Evolutionary conservation across 1,284 basidiomycete genomes (phyloP).

Genomic region (Tilletiaria anomala): DNA sequence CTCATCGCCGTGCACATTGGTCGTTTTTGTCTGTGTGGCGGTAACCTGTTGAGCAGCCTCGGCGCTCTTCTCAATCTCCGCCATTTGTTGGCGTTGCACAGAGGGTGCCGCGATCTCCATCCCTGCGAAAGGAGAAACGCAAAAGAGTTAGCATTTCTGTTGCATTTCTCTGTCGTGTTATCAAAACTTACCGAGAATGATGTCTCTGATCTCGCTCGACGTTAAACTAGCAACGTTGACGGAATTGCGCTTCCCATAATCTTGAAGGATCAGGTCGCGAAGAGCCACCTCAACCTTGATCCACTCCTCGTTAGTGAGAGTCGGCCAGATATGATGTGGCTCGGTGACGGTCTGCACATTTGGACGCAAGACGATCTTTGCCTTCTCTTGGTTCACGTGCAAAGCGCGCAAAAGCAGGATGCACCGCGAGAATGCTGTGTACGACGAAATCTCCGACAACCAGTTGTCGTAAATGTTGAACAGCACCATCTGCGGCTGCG

Average conservation of each 20-base stretch:
- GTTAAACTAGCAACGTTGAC: conserved; percentile 97
- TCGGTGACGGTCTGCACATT: conserved; percentile 66
- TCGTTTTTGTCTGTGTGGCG: conserved; percentile 89
- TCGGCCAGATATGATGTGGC: conserved; percentile 94
- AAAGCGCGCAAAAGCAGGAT: conserved; percentile 88
- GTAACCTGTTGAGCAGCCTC: conserved; percentile 92
- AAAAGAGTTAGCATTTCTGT: neutral
- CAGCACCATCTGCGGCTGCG: conserved; percentile 97
- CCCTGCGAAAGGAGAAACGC: neutral
- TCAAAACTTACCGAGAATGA: conserved; percentile 17
- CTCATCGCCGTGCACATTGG: conserved; percentile 91
- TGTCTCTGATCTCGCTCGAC: conserved; percentile 65
- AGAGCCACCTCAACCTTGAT: conserved; percentile 98
- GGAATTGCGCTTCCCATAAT: conserved; percentile 97
- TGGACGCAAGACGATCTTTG: conserved; percentile 52
- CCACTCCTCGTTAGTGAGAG: conserved; percentile 89
- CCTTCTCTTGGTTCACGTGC: conserved; percentile 99
- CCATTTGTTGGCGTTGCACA: conserved; percentile 94
- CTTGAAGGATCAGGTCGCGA: conserved; percentile 48
- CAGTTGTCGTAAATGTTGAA: conserved; percentile 98
- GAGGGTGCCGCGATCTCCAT: conserved; percentile 81
- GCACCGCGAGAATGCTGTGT: conserved; percentile 94
- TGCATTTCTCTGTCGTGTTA: neutral
- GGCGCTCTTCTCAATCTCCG: conserved; percentile 81
- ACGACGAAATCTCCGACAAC: conserved; percentile 96